Conservation (phyloP, 495 filamentous ascomycete genomes). For the Aspergillus wentii region DNA sequence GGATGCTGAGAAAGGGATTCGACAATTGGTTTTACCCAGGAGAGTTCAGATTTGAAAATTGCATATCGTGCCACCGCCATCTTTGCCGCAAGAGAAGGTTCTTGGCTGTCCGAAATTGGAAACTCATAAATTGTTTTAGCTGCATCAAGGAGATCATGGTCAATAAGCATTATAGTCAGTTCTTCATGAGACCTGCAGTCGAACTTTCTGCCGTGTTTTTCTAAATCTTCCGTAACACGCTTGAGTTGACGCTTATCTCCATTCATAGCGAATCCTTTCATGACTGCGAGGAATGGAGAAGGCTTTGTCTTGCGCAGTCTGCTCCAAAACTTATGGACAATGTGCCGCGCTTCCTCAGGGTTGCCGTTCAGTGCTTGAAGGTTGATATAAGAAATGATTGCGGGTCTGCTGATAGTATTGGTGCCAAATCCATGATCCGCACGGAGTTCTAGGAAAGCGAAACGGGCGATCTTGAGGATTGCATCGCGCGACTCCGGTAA, state of each 20-base stretch:
- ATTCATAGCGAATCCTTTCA: conserved; percentile 64
- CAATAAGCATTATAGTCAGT: conserved; percentile 29
- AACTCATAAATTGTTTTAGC: conserved; percentile 51
- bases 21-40: conserved; percentile 62
- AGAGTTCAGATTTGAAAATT: conserved; percentile 51
- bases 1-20: conserved; percentile 49
- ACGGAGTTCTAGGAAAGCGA: conserved; percentile 51
- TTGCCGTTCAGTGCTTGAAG: conserved; percentile 55
- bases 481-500: conserved; percentile 28
- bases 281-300: conserved; percentile 53
- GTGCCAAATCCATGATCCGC: conserved; percentile 30
- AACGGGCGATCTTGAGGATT: conserved; percentile 47
- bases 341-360: conserved; percentile 51
- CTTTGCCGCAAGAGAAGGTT: conserved; percentile 44
- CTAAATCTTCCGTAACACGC: conserved; percentile 20
- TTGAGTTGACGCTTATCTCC: conserved; percentile 45
- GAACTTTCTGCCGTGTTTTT: conserved; percentile 27
- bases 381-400: conserved; percentile 47
- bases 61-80: conserved; percentile 49
- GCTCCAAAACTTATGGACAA: conserved; percentile 41
- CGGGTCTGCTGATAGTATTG: conserved; percentile 29
- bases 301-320: conserved; percentile 24
- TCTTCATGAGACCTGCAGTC: conserved; percentile 35
- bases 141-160: conserved; percentile 29
- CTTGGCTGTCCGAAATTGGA: conserved; percentile 36